These are phyloP conservation scores for Exophiala viscosa DNA, from an alignment of 2,329 filamentous ascomycete genomes.

Conservation along the genomic window DNA sequence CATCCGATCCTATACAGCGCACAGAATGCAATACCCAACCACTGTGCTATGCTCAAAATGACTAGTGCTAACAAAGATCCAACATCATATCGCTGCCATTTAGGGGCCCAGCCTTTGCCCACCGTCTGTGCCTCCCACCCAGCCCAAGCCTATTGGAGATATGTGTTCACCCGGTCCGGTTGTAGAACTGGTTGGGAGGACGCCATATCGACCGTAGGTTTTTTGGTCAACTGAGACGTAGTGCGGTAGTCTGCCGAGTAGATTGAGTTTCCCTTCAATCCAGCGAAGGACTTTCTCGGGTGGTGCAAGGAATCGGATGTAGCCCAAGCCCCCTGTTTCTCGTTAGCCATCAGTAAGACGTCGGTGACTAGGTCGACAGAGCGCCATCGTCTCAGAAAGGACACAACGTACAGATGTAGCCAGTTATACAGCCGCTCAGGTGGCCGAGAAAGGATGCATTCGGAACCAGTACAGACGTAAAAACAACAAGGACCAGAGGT, in stretches of 20 bases:
- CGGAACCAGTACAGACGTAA: conserved; percentile 73
- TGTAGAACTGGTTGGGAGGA: conserved; percentile 61
- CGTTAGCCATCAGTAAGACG: conserved; percentile 2
- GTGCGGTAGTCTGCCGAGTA: conserved; percentile 78
- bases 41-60: neutral
- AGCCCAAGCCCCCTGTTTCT: conserved; percentile 70
- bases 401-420: conserved; percentile 70
- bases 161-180: conserved; percentile 34
- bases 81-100: conserved; percentile 24
- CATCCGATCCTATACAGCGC: conserved; percentile 33
- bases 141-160: conserved; percentile 49
- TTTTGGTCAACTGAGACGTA: conserved; percentile 95
- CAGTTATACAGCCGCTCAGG: conserved; percentile 74
- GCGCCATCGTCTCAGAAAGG: neutral
- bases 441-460: conserved; percentile 83
- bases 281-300: conserved; percentile 83
- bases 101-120: conserved; percentile 61
- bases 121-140: conserved; percentile 47
- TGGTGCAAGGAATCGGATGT: conserved; percentile 82
- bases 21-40: conserved; percentile 33
- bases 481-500: conserved; percentile 71
- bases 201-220: conserved; percentile 87
- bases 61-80: too few species aligned
- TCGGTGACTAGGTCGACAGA: neutral
- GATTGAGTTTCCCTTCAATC: conserved; percentile 82